Evolutionary conservation across 805 yeast genomes (phyloP).

Genomic region (Myxozyma nipponensis): DNA sequence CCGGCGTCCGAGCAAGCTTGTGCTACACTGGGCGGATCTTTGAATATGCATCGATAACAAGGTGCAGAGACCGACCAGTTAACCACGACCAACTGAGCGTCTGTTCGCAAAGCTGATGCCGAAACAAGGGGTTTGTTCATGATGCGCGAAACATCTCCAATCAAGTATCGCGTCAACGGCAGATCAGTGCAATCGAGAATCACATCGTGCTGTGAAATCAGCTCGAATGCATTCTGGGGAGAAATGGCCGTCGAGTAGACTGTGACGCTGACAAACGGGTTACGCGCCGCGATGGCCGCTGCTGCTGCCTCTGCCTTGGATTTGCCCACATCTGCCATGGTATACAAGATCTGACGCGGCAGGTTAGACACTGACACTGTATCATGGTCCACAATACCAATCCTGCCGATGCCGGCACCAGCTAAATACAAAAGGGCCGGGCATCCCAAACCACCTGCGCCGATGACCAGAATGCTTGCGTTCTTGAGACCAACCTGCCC

Average conservation of each 20-base stretch:
- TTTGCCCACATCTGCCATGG: constrained; percentile 60
- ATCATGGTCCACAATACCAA: constrained; percentile 89
- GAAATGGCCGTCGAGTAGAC: constrained; percentile 22
- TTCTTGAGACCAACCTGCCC: constrained; percentile 58
- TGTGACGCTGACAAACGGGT: constrained; percentile 61
- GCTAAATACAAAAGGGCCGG: constrained; percentile 82
- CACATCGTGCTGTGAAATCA: constrained; percentile 63
- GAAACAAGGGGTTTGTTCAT: constrained; percentile 59
- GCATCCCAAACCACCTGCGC: constrained; percentile 96
- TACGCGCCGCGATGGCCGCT: constrained; percentile 39
- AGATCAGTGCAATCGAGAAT: constrained; percentile 93
- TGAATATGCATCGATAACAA: constrained; percentile 91
- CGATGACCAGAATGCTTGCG: constrained; percentile 68
- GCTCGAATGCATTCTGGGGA: constrained; percentile 56
- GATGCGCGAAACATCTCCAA: constrained; percentile 74
- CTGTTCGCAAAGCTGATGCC: constrained; percentile 87
- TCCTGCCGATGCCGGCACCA: constrained; percentile 76
- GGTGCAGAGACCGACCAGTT: constrained; percentile 70
- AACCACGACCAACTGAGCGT: constrained; percentile 80
- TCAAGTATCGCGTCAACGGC: constrained; percentile 79
- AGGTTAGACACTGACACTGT: constrained; percentile 77
- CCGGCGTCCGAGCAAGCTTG: constrained; percentile 91
- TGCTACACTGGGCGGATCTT: constrained; percentile 81
- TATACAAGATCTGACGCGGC: constrained; percentile 85
- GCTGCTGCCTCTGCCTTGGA: constrained; percentile 76